Base-by-base conservation (phyloP, 768 basidiomycete species). In the Lyophyllum atratum region DNA sequence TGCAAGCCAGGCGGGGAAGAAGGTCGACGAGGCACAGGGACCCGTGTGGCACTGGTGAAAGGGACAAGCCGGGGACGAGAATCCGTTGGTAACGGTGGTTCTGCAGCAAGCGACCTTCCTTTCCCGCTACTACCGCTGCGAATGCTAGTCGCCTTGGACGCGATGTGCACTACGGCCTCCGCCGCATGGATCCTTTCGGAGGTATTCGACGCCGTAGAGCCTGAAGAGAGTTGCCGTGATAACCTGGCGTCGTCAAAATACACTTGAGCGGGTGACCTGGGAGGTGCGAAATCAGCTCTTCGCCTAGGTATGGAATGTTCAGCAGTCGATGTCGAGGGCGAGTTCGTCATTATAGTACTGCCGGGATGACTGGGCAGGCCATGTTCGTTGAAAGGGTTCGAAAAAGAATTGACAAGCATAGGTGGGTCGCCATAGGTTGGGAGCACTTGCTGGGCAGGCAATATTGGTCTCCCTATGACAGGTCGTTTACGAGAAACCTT, bases 251-350 rank as follows among this genome's bases (percentile, higher is more conserved):
- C 74, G 44, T 71, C 69, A 53, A 78, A 71, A 59, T 77, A 78
- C 48, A 72, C 80, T 66, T 70, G 74, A 53, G 66, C 73, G 60
- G 73, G 78, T n/a, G 77, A 70, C 64, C 76, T 77, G 7, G 85
- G 83, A n/a, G 82, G 81, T 10, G 76, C 84, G 65, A 90, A 90
- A 70, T 90, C 89, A 0, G 85, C 79, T 58, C 89, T 78, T 48
- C 87, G 76, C 40, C 82, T 78, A 24, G 88, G 89, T 54, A 88
- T 85, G 5, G 88, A 90, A 49, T 81, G 78, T 21, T 78, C 81
- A 21, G 76, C 86, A 0, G 85, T 87, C 33, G 87, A 90, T 21
- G 77, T 78, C 10, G 87, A 87, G 7, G 86, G 86, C 2, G 87
- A 88, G 31, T 77, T 78, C 1, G 81, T 80, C 43, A 81, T 76